Evolutionary conservation across 2,329 filamentous ascomycete genomes (phyloP).

Genomic region (Claviceps quebecensis): DNA sequence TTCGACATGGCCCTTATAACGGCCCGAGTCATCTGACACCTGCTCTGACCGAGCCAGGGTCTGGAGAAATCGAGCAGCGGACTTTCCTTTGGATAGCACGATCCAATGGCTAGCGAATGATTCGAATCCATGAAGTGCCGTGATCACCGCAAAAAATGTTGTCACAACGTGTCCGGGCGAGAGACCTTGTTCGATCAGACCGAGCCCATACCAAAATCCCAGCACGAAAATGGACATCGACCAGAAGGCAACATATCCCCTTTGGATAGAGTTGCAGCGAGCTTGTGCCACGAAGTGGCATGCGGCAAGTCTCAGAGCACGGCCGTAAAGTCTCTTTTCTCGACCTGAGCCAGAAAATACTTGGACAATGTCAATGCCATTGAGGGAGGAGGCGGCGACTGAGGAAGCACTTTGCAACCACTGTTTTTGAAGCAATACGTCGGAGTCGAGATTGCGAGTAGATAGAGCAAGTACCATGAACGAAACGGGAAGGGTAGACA

Average conservation of each 20-base stretch:
- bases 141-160: conserved; percentile 71
- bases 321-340: conserved; percentile 53
- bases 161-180: conserved; percentile 59
- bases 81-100: conserved; percentile 64
- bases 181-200: conserved; percentile 48
- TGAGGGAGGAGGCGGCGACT: conserved; percentile 52
- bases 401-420: conserved; percentile 60
- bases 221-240: conserved; percentile 68
- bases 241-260: conserved; percentile 60
- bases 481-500: conserved; percentile 59
- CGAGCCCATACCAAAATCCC: conserved; percentile 78
- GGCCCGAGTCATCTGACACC: neutral
- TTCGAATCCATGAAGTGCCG: conserved; percentile 62
- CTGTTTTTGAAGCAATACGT: conserved; percentile 54
- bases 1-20: conserved; percentile 3
- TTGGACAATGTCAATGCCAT: conserved; percentile 74
- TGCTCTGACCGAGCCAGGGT: conserved; percentile 19
- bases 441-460: conserved; percentile 45
- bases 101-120: conserved; percentile 63
- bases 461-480: conserved; percentile 44
- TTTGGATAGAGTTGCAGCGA: conserved; percentile 54
- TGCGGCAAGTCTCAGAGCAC: conserved; percentile 42
- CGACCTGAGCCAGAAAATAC: conserved; percentile 62
- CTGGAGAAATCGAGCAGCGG: conserved; percentile 52
- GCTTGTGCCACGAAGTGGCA: conserved; percentile 54